phyloP scores from a whole-genome alignment of 2,329 filamentous ascomycete genomes.

The Dactylellina cionopaga region DNA sequence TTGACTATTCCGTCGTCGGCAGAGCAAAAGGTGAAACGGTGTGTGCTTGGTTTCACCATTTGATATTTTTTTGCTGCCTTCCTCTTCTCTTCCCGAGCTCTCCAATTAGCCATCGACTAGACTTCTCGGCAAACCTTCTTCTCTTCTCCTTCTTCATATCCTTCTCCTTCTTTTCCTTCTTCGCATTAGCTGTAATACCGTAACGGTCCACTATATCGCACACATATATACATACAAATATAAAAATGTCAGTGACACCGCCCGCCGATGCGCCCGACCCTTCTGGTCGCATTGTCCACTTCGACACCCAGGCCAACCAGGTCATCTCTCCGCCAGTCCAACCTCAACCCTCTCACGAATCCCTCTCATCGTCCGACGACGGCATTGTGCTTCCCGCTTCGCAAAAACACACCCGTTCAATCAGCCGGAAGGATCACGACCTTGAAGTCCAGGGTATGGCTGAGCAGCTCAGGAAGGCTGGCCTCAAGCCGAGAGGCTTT shows the following conservation, averaged over 20 bases:
- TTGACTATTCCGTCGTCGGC: too few species aligned
- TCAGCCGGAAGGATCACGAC: constrained; percentile 41
- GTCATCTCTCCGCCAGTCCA: constrained; percentile 30
- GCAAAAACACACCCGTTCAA: constrained; percentile 19
- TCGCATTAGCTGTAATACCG: not conserved
- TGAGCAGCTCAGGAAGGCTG: constrained; percentile 42
- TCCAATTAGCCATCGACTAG: not conserved
- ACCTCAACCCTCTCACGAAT: constrained; percentile 11
- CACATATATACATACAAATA: constrained; percentile 1
- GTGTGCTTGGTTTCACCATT: too few species aligned
- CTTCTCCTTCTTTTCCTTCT: not conserved
- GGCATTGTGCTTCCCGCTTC: constrained; percentile 2
- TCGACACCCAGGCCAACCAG: constrained; percentile 50
- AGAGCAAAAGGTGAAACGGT: too few species aligned
- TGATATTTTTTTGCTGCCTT: not conserved
- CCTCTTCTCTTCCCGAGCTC: not conserved
- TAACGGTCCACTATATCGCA: not conserved
- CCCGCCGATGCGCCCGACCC: constrained; percentile 29
- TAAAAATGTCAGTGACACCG: too few species aligned
- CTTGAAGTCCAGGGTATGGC: constrained; percentile 48
- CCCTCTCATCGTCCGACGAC: constrained; percentile 20
- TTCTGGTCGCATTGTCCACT: constrained; percentile 35
- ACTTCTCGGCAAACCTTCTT: not conserved
- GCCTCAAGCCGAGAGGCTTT: constrained; percentile 27
- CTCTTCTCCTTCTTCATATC: not conserved